A percentile compares a stretch with the other conserved stretches of the same genome.
These are phyloP conservation scores for Adenanthera pavonina DNA, from an alignment of 306 rosid genomes.

Conservation along the genomic window DNA sequence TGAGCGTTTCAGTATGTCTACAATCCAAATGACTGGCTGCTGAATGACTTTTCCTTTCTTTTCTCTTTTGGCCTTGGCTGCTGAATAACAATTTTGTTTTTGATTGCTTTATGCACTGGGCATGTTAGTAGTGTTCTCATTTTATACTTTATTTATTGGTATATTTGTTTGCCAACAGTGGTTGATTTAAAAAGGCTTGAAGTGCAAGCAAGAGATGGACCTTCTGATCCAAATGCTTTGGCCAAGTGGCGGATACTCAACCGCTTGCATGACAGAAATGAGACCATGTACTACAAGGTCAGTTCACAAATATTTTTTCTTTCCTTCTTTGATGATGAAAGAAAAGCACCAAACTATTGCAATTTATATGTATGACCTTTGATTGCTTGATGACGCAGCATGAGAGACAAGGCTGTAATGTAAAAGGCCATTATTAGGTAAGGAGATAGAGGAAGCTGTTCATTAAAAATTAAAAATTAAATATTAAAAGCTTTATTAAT, in stretches of 20 bases:
- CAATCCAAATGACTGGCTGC: not conserved
- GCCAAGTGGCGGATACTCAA: constrained; percentile 99
- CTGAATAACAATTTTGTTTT: constrained; percentile 20
- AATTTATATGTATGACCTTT: not conserved
- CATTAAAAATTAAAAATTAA: not conserved
- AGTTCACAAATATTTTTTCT: constrained; percentile 36
- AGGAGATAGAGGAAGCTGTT: not conserved
- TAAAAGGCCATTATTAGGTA: not conserved
- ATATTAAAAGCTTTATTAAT: too few species aligned
- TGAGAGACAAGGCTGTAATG: not conserved
- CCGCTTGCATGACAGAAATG: constrained; percentile 97
- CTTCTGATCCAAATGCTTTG: constrained; percentile 92
- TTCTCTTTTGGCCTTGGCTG: too few species aligned
- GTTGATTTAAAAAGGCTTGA: constrained; percentile 89
- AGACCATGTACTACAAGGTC: constrained; percentile 96
- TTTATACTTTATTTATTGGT: constrained; percentile 8
- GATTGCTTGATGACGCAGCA: not conserved
- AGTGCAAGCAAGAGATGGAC: constrained; percentile 97
- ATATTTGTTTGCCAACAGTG: constrained; percentile 60
- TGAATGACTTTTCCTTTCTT: constrained; percentile 3
- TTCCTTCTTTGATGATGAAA: constrained; percentile 29
- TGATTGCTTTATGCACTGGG: not conserved
- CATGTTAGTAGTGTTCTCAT: not conserved
- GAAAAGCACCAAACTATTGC: not conserved
- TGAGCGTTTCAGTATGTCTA: constrained; percentile 86